A percentile compares a stretch with the other conserved stretches of the same genome.
These are phyloP conservation scores for Fraxinus sp. DNA, from an alignment of 305 asterid genomes.

Conservation along the genomic window DNA sequence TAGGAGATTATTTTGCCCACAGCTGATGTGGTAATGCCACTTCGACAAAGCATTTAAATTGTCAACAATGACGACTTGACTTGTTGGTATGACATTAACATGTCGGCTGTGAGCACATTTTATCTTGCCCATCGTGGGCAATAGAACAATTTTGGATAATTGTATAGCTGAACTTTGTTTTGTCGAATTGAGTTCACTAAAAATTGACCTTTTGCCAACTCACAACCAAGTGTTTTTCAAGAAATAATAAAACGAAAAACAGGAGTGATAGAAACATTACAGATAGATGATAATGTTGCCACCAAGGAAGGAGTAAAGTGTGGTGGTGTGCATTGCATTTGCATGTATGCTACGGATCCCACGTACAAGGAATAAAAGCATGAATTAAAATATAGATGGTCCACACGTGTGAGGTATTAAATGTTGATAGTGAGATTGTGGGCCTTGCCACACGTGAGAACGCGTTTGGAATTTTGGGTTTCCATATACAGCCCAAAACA, in stretches of 20 bases:
- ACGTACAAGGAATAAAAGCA: neutral
- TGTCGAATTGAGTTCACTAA: too few species aligned
- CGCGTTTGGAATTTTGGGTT: neutral
- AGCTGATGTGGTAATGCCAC: too few species aligned
- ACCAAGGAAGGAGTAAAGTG: neutral
- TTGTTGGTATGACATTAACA: too few species aligned
- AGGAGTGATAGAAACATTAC: neutral
- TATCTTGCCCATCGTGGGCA: too few species aligned
- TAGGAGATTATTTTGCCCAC: too few species aligned
- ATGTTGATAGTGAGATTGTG: neutral
- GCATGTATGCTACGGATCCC: neutral
- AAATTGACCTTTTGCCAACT: too few species aligned
- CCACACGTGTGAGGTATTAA: neutral
- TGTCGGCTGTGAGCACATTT: too few species aligned
- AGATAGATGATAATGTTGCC: neutral
- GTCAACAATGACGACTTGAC: too few species aligned
- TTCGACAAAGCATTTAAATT: too few species aligned
- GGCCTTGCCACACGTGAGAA: neutral
- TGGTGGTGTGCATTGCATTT: neutral
- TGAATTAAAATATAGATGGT: neutral
- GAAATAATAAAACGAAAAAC: neutral
- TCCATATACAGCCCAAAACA: neutral
- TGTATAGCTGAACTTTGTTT: too few species aligned
- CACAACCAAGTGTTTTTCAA: too few species aligned
- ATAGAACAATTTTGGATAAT: too few species aligned